These are phyloP conservation scores for Aspergillus fijiensis DNA, from an alignment of 2,329 filamentous ascomycete species.

Conservation along the genomic window DNA sequence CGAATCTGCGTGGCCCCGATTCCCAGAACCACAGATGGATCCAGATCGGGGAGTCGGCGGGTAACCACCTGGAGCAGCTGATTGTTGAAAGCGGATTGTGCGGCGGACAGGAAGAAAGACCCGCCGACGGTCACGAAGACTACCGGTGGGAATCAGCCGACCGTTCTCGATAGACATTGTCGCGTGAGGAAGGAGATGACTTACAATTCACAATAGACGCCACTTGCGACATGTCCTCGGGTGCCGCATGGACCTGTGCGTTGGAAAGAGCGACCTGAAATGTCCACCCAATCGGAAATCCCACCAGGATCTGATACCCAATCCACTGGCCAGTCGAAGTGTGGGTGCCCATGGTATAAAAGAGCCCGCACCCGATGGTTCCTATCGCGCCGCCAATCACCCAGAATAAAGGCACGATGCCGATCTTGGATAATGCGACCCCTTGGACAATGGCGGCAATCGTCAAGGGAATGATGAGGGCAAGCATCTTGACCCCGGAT, in stretches of 20 bases:
- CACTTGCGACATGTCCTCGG: constrained; percentile 22
- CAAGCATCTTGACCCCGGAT: constrained; percentile 45
- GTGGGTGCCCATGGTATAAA: constrained; percentile 34
- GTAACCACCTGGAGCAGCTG: constrained; percentile 26
- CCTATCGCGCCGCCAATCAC: constrained; percentile 24
- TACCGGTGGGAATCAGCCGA: neutral
- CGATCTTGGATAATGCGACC: constrained; percentile 25
- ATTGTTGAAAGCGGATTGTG: constrained; percentile 36
- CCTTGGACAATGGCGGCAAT: constrained; percentile 31
- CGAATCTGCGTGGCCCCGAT: no score
- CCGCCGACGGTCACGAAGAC: constrained; percentile 34
- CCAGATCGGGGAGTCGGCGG: neutral
- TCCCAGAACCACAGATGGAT: no score
- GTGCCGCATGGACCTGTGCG: constrained; percentile 21
- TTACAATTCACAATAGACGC: constrained; percentile 22
- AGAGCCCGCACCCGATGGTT: constrained; percentile 31
- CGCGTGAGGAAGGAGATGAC: no score
- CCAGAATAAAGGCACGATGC: constrained; percentile 28
- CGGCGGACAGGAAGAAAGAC: constrained; percentile 33
- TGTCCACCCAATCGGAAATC: neutral
- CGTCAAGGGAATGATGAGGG: constrained; percentile 38
- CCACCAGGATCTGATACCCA: constrained; percentile 36
- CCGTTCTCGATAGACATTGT: no score
- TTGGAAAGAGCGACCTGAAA: constrained; percentile 26
- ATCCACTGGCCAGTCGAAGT: constrained; percentile 34